These are phyloP conservation scores for Aspergillus quadrilineatus DNA, from an alignment of 2,329 filamentous ascomycete genomes.

Conservation along the genomic window DNA sequence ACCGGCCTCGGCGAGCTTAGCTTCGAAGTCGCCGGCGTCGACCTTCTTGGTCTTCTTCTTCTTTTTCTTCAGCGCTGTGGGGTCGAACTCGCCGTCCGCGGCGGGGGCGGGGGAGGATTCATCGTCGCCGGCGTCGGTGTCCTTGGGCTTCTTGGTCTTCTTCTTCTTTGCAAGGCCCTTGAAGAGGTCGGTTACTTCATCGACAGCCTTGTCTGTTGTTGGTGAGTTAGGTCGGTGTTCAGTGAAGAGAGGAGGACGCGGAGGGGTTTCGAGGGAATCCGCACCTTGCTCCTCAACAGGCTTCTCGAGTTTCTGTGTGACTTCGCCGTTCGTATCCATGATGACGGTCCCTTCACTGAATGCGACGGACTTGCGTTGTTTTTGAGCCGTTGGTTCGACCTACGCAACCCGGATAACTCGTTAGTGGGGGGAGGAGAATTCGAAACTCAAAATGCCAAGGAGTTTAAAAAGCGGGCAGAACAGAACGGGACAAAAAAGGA, in stretches of 20 bases:
- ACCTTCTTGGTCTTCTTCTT: constrained; percentile 64
- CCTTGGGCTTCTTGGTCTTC: constrained; percentile 63
- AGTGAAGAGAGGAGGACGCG: not conserved
- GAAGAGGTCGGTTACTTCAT: constrained; percentile 67
- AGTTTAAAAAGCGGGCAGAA: constrained; percentile 4
- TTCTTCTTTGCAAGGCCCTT: constrained; percentile 73
- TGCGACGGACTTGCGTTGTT: constrained; percentile 87
- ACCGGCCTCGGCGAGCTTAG: constrained; percentile 63
- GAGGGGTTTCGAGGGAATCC: not conserved
- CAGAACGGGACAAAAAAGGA: not conserved
- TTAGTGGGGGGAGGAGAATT: constrained; percentile 26
- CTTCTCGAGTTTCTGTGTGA: constrained; percentile 74
- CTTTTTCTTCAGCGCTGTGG: constrained; percentile 77
- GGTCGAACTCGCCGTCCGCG: constrained; percentile 63
- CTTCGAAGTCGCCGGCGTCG: constrained; percentile 64
- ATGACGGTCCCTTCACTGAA: constrained; percentile 86
- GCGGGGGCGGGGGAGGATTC: constrained; percentile 51
- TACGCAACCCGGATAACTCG: constrained; percentile 35
- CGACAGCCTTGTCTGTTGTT: constrained; percentile 56
- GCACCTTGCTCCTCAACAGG: constrained; percentile 50
- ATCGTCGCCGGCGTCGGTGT: constrained; percentile 50
- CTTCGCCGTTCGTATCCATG: constrained; percentile 84
- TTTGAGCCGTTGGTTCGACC: constrained; percentile 55
- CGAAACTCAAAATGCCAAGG: constrained; percentile 5
- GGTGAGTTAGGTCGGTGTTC: constrained; percentile 9